Base-by-base conservation (phyloP, 2,329 filamentous ascomycete species). In the Dendryphion nanum region DNA sequence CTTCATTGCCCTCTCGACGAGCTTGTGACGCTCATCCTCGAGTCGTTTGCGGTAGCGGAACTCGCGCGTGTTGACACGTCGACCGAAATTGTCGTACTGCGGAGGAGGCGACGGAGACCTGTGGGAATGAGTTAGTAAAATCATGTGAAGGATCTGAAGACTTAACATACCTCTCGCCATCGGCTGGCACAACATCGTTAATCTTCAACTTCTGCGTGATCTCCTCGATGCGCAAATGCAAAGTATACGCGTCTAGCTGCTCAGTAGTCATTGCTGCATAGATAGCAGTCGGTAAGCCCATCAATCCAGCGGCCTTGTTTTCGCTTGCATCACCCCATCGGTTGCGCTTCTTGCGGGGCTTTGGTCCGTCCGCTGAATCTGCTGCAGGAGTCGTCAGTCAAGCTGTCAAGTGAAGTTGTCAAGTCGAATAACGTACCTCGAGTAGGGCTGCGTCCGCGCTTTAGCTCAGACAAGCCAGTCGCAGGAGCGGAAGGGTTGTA, bases 191-290 rank as follows among this genome's bases (percentile, higher is more conserved):
- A 38, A 98, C 93, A 76, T 98, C 93, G 73, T 97, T 94, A 69
- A 98, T 98, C 62, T 91, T 86, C 54, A 98, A 82, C 79, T 98
- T 98, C 74, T 98, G 91, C 65, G 89, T 97, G 61, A 98, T 98
- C 71, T 98, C 93, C 69, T 98, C 91, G 62, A 98, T 97, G 61
- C 93, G 89, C 61, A 98, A 74, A 71, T 98, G 91, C 53, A 97
- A 76, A 16, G 90, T 93, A 67, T 98, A 98, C 15, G 93, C 93
- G 67, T 98, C 93, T 38, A 97, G 81, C 76, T 98, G 93, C 71
- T 98, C 93, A 63, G 85, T 91, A 39, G 93, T 98, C 89, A 98
- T 98, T 71, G 91, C 90, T 47, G 90, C 89, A 69, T 91, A 83
- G 67, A 98, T 97, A 61, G 91, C 89, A 13, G 93, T 98, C 18